Percentiles rank a stretch among this genome's conserved stretches.
Evolutionary conservation across 2,329 filamentous ascomycete genomes (phyloP).

Genomic region (Calonectria ilicicola): DNA sequence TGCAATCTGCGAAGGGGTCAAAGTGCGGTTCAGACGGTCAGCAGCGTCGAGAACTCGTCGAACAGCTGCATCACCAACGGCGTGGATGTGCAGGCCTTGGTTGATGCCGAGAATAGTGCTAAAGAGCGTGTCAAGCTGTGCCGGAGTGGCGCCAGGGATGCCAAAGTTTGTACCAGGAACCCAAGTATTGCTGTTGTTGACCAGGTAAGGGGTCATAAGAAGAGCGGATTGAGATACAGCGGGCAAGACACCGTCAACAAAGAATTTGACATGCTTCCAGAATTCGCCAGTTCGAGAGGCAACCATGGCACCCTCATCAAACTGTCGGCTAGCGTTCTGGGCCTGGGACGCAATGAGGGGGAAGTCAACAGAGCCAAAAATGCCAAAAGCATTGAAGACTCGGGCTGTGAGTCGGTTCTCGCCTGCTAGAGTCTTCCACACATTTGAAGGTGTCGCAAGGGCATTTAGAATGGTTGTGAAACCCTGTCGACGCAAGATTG

Average conservation of each 20-base stretch:
- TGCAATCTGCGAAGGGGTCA: slow-evolving; percentile 31
- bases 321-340: neutral
- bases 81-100: neutral
- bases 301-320: neutral
- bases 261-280: neutral
- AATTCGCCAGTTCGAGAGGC: neutral
- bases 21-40: slow-evolving; percentile 17
- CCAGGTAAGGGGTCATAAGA: neutral
- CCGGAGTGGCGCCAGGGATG: neutral
- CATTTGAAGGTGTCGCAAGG: neutral
- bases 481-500: neutral
- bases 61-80: neutral
- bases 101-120: neutral
- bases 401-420: neutral
- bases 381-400: neutral
- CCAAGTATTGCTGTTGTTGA: neutral
- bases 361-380: neutral
- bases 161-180: neutral
- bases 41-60: neutral
- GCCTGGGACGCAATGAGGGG: neutral
- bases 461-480: neutral
- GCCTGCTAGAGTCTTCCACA: neutral
- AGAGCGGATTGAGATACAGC: neutral
- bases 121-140: neutral
- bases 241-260: neutral